Percentiles rank a stretch among this genome's conserved stretches.
These are phyloP conservation scores for Moniliella sp. DNA, from an alignment of 1,284 basidiomycete genomes.

Conservation along the genomic window DNA sequence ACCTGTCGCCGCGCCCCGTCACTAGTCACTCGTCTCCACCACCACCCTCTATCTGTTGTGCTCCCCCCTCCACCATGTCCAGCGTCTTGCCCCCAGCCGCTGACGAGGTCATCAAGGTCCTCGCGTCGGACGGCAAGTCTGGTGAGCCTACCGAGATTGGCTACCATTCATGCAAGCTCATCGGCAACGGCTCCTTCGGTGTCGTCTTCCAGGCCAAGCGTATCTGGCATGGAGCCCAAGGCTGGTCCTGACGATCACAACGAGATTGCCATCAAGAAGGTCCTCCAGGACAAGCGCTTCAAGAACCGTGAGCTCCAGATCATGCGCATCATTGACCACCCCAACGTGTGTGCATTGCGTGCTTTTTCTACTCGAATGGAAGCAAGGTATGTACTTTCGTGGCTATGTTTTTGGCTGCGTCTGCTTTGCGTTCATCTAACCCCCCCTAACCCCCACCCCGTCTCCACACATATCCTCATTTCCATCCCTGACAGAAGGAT, in stretches of 20 bases:
- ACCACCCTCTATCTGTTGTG: neutral
- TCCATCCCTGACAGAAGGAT: slow-evolving; percentile 54
- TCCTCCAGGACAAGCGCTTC: slow-evolving; percentile 97
- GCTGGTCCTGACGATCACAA: no score
- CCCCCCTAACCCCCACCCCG: no score
- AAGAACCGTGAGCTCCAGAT: slow-evolving; percentile 99
- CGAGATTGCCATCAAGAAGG: slow-evolving; percentile 98
- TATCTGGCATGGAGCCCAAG: no score
- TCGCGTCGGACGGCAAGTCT: slow-evolving; percentile 78
- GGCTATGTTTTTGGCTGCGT: no score
- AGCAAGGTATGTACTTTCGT: slow-evolving; percentile 59
- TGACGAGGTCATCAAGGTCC: slow-evolving; percentile 82
- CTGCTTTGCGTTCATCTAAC: no score
- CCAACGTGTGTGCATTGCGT: slow-evolving; percentile 88
- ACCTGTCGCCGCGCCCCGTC: no score
- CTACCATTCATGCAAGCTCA: slow-evolving; percentile 93
- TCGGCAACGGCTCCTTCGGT: slow-evolving; percentile 93
- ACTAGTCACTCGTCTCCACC: neutral
- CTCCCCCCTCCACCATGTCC: neutral
- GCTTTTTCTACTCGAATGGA: slow-evolving; percentile 98
- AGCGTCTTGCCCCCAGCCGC: no score
- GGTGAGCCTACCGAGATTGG: slow-evolving; percentile 68
- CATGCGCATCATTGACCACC: slow-evolving; percentile 90
- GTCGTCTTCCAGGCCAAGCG: slow-evolving; percentile 64
- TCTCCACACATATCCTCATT: no score